Evolutionary conservation across 257 asterid genomes (phyloP), one percentile per base, ranked within the genome.

Genomic region (Nicotiana undulata): DNA sequence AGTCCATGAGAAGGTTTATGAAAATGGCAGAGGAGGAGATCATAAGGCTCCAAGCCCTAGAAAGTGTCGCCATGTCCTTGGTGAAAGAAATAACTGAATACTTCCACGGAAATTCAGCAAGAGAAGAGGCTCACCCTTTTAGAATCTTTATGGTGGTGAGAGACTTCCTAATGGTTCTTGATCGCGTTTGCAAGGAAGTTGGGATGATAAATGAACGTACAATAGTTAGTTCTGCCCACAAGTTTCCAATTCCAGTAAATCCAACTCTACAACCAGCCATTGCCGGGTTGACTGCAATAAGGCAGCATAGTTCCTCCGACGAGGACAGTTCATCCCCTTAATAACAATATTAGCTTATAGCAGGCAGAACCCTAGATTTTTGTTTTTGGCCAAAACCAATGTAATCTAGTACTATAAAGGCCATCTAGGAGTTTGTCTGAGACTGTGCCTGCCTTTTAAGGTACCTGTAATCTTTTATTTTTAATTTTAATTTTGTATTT

Each of bases 41-140:
- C 58, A 85, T 88, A 80, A 86, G 88, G 89, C 86, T 94, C 83
- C 97, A 91, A 86, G 98, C 98, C 17, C 94, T 91, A 67, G 99
- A 96, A 84, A 94, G 92, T 9, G 90, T 90, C 9, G 92, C 95
- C 2, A 60, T 94, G 79, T 87, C 98, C 37, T 83, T 92, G 77
- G 98, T 96, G 75, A 96, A 96, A 89, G 99, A 96, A 81, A 92
- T 96, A 52, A 96, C 99, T 0, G 98, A 96, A 65, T 96, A 96
- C 58, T 96, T 96, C 88, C 99, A 96, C 46, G 99, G 99, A 32
- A 88, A 92, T 89, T 94, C 99, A 12, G 92, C 93, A 1, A 89
- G 83, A 86, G 99, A 96, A 83, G 99, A 94, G 65, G 97, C 98
- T 88, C 98, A 94, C 80, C 98, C 98, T 13, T 89, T 96, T 67